Evolutionary conservation across 805 yeast species (phyloP).

Genomic region (Candida sanyiensis): DNA sequence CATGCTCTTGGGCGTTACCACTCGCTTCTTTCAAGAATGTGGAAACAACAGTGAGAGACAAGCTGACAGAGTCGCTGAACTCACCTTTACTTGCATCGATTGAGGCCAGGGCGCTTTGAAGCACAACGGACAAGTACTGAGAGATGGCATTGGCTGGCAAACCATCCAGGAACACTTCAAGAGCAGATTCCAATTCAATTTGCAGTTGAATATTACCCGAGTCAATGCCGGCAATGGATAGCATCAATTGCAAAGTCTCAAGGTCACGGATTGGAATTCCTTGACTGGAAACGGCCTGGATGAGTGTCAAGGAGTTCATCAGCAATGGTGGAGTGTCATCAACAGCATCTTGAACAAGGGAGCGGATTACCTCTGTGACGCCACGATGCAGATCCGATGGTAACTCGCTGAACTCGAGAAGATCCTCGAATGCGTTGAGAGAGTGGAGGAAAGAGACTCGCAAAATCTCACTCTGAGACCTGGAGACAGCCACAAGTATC

Average conservation of each 20-base stretch:
- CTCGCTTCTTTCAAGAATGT: background rate
- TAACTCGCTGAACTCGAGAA: slow-evolving; percentile 1
- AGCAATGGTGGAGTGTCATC: slow-evolving; percentile 76
- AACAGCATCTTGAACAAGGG: slow-evolving; percentile 51
- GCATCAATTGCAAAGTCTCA: slow-evolving; percentile 45
- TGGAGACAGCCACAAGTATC: background rate
- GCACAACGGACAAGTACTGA: slow-evolving; percentile 42
- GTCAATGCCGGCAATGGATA: slow-evolving; percentile 63
- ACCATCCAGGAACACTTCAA: slow-evolving; percentile 50
- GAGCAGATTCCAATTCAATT: slow-evolving; percentile 61
- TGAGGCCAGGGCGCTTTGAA: slow-evolving; percentile 45
- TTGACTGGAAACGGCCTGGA: slow-evolving; percentile 10
- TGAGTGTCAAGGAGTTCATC: slow-evolving; percentile 49
- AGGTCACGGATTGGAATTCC: background rate
- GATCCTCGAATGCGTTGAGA: background rate
- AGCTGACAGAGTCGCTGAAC: slow-evolving; percentile 2
- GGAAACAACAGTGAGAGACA: background rate
- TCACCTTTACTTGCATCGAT: slow-evolving; percentile 19
- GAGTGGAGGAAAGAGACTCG: slow-evolving; percentile 4
- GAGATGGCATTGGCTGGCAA: slow-evolving; percentile 41
- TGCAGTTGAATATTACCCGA: slow-evolving; percentile 67
- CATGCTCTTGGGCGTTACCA: slow-evolving; percentile 27
- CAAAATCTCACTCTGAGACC: slow-evolving; percentile 22
- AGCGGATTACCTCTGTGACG: slow-evolving; percentile 7
- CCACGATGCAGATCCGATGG: background rate